Conservation (phyloP, 176 grass and related monocot genomes). For the Luzula sylvatica region DNA sequence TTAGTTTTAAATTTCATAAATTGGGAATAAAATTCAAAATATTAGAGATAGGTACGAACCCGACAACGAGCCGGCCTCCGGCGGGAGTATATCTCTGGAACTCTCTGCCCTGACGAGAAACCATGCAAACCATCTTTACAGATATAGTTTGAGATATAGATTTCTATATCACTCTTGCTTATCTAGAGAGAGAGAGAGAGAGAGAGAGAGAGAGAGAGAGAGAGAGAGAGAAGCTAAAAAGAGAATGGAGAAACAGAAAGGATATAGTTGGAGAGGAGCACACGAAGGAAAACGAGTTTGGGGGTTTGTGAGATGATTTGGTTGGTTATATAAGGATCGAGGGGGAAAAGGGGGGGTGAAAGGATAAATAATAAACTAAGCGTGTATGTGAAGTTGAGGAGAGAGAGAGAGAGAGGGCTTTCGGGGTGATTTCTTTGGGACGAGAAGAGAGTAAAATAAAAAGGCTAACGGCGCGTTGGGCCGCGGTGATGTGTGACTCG, state of each 20-base stretch:
- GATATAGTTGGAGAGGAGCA: too few species aligned
- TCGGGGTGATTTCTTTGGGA: too few species aligned
- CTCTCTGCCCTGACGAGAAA: conserved; percentile 77
- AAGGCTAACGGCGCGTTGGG: neutral
- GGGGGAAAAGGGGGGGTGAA: neutral
- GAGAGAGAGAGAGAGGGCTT: conserved; percentile 16
- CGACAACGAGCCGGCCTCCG: conserved; percentile 63
- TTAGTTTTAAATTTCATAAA: neutral
- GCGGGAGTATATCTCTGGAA: conserved; percentile 72
- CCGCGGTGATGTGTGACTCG: too few species aligned
- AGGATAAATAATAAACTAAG: neutral
- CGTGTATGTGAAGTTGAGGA: neutral
- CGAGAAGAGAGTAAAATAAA: conserved; percentile 9
- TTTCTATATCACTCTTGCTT: neutral
- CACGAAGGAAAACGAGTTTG: too few species aligned
- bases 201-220: neutral
- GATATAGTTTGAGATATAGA: too few species aligned
- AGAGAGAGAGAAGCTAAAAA: neutral
- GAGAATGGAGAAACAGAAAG: neutral
- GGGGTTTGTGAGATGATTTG: neutral
- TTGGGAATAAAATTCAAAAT: conserved; percentile 2
- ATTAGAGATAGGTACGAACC: conserved; percentile 16
- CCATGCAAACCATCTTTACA: conserved; percentile 49
- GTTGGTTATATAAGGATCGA: too few species aligned
- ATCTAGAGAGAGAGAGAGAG: neutral